Percentiles rank a stretch among this genome's conserved stretches.
These are phyloP conservation scores for Cladosporium oxysporum DNA, from an alignment of 2,329 filamentous ascomycete genomes.

Conservation along the genomic window DNA sequence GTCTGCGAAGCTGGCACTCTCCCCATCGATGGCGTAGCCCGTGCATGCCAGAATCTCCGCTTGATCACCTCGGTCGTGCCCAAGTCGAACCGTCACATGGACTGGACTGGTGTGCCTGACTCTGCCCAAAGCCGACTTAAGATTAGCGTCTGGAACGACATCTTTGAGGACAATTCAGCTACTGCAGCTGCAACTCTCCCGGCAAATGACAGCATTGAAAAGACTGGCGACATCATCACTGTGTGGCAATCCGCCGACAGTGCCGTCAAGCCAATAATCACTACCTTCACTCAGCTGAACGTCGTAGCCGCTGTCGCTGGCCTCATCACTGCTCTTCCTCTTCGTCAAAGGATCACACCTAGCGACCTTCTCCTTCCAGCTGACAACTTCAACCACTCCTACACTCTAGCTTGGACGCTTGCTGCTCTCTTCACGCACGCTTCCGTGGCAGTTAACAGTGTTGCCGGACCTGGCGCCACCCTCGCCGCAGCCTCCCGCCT, in stretches of 20 bases:
- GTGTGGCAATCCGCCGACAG: conserved; percentile 63
- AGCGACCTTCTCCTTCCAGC: conserved; percentile 83
- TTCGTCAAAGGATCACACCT: conserved; percentile 69
- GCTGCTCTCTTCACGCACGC: conserved; percentile 81
- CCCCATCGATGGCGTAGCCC: conserved; percentile 72
- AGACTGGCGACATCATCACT: conserved; percentile 56
- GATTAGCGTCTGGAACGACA: conserved; percentile 90
- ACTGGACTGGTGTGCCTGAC: conserved; percentile 87
- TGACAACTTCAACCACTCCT: conserved; percentile 76
- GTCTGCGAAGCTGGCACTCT: conserved; percentile 85
- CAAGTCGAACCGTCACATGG: conserved; percentile 85
- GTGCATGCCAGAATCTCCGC: conserved; percentile 68
- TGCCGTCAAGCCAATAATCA: conserved; percentile 58
- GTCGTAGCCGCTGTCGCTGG: conserved; percentile 83
- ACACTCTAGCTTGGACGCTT: conserved; percentile 77
- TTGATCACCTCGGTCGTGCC: conserved; percentile 92
- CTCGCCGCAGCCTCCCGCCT: conserved; percentile 71
- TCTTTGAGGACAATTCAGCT: conserved; percentile 69
- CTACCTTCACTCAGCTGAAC: conserved; percentile 81
- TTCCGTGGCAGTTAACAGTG: conserved; percentile 85
- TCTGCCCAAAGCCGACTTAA: conserved; percentile 73
- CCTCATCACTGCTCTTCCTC: conserved; percentile 74
- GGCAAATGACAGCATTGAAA: conserved; percentile 55
- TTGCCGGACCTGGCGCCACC: conserved; percentile 72
- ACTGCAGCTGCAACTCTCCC: conserved; percentile 66